These are phyloP conservation scores for Fusarium dimerum DNA, from an alignment of 2,329 filamentous ascomycete genomes.

Conservation along the genomic window DNA sequence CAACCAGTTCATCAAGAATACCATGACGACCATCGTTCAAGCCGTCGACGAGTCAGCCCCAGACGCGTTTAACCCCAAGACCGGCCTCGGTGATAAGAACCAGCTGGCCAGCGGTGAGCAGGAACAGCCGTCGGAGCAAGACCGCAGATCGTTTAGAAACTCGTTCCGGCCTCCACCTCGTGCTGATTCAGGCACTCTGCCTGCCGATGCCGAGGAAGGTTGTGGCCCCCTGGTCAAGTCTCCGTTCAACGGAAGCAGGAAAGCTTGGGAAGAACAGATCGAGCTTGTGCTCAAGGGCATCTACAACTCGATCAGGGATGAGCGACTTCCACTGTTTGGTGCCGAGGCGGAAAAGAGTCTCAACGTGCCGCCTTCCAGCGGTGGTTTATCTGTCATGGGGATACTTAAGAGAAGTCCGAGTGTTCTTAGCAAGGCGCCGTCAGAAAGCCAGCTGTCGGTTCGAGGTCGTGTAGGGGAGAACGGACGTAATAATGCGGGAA, in stretches of 20 bases:
- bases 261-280: constrained; percentile 84
- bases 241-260: constrained; percentile 72
- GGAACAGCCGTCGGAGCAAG: constrained; percentile 38
- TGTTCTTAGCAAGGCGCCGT: constrained; percentile 89
- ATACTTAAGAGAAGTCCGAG: constrained; percentile 86
- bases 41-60: constrained; percentile 73
- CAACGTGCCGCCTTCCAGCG: constrained; percentile 46
- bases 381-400: constrained; percentile 71
- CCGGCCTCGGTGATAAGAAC: constrained; percentile 50
- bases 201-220: constrained; percentile 42
- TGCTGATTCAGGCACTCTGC: constrained; percentile 41
- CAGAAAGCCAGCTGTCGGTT: constrained; percentile 70
- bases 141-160: constrained; percentile 43
- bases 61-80: constrained; percentile 62
- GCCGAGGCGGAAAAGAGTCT: constrained; percentile 52
- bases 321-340: constrained; percentile 84
- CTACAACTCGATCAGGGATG: constrained; percentile 84
- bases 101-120: constrained; percentile 37
- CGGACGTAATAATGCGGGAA: constrained; percentile 54
- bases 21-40: constrained; percentile 83
- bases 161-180: constrained; percentile 55
- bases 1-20: constrained; percentile 94
- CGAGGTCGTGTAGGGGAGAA: constrained; percentile 71
- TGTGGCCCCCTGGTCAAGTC: constrained; percentile 77
- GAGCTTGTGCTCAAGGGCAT: constrained; percentile 91